These are phyloP conservation scores for Suillus decipiens DNA, from an alignment of 768 basidiomycete genomes.

Conservation along the genomic window DNA sequence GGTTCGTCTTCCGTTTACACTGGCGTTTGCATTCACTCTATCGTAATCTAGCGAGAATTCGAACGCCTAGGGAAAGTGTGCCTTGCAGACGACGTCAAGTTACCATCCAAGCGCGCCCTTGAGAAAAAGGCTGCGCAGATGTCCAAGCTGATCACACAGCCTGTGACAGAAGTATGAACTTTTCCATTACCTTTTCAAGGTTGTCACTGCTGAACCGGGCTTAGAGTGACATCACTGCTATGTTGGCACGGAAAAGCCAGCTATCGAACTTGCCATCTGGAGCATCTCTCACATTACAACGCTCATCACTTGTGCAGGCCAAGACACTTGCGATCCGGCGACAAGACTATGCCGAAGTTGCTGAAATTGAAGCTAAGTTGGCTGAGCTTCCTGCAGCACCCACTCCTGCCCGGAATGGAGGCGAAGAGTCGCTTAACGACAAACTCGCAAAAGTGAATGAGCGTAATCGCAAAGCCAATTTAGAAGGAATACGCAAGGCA, in stretches of 20 bases:
- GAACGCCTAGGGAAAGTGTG: slow-evolving; percentile 53
- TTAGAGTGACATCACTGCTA: slow-evolving; percentile 82
- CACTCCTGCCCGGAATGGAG: slow-evolving; percentile 23
- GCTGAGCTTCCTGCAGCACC: slow-evolving; percentile 44
- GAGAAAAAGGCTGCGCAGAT: slow-evolving; percentile 69
- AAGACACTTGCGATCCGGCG: slow-evolving; percentile 76
- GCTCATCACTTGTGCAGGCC: slow-evolving; percentile 66
- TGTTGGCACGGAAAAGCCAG: slow-evolving; percentile 67
- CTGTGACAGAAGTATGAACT: slow-evolving; percentile 75
- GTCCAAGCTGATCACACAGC: slow-evolving; percentile 55
- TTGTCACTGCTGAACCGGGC: slow-evolving; percentile 15
- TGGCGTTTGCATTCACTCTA: slow-evolving; percentile 8
- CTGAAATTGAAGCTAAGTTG: slow-evolving; percentile 62
- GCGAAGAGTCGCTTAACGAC: slow-evolving; percentile 39
- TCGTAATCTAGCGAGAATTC: slow-evolving; percentile 64
- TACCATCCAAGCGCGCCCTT: slow-evolving; percentile 68
- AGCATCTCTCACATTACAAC: slow-evolving; percentile 49
- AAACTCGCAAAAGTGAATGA: slow-evolving; percentile 83
- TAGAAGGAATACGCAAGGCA: slow-evolving; percentile 76
- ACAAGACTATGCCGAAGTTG: slow-evolving; percentile 65
- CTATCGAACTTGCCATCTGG: slow-evolving; percentile 36
- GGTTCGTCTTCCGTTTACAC: slow-evolving; percentile 44
- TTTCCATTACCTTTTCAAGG: slow-evolving; percentile 8
- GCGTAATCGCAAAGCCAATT: slow-evolving; percentile 82
- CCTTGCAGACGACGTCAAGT: slow-evolving; percentile 51